phyloP scores from a whole-genome alignment of 441 rosid species.

The Macaranga tanarius region DNA sequence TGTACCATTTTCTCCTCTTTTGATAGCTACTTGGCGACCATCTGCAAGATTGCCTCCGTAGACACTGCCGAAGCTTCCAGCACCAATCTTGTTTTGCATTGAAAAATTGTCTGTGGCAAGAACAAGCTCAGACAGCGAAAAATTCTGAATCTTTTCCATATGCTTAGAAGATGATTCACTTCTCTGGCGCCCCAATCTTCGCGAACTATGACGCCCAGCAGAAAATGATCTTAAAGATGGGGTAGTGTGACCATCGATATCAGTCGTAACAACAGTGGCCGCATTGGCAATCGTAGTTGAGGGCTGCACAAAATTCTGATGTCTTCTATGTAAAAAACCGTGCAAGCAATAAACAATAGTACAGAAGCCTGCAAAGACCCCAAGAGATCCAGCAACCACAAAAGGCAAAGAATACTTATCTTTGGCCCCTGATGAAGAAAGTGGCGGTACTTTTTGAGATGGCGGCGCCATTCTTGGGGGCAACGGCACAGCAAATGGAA shows the following conservation, averaged over 20 bases:
- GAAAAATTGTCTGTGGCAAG: constrained; percentile 50
- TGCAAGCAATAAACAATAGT: constrained; percentile 36
- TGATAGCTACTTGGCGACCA: constrained; percentile 60
- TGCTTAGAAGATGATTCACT: constrained; percentile 43
- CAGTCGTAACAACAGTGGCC: background rate
- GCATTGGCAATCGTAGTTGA: constrained; percentile 13
- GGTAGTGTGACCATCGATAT: constrained; percentile 19
- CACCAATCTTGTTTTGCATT: constrained; percentile 43
- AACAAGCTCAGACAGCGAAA: constrained; percentile 44
- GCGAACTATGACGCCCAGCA: constrained; percentile 27
- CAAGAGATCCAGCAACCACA: constrained; percentile 47
- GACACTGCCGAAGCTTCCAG: constrained; percentile 57
- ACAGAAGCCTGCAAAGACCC: constrained; percentile 46
- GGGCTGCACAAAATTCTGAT: constrained; percentile 27
- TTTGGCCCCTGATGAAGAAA: constrained; percentile 10
- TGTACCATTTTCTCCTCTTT: constrained; percentile 39
- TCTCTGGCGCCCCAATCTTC: constrained; percentile 32
- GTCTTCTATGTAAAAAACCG: constrained; percentile 19
- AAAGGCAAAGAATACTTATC: constrained; percentile 36
- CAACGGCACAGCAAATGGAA: constrained; percentile 47
- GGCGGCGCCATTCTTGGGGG: constrained; percentile 27
- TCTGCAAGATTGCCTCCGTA: constrained; percentile 46
- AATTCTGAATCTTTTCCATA: constrained; percentile 32
- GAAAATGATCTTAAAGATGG: constrained; percentile 29
- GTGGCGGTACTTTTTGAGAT: constrained; percentile 11